Conservation (phyloP, 116 monocot species). For the Phalaenopsis hybrid region DNA sequence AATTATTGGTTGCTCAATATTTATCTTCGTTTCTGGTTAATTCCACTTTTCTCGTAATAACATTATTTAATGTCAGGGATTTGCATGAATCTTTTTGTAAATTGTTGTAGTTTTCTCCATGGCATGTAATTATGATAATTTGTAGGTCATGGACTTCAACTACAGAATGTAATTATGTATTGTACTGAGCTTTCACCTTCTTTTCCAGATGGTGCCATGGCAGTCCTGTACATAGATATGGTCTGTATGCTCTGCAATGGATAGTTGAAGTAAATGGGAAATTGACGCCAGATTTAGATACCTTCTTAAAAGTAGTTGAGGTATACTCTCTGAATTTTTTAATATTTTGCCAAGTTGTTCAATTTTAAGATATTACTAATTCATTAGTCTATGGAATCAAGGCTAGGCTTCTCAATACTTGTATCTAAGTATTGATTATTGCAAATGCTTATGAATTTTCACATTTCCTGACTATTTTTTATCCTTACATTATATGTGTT, state of each 20-base stretch:
- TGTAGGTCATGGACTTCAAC: no score
- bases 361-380: not conserved
- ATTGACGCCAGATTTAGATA: conserved; percentile 73
- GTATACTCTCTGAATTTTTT: conserved; percentile 21
- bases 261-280: conserved; percentile 93
- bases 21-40: no score
- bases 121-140: no score
- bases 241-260: conserved; percentile 95
- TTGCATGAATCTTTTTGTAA: no score
- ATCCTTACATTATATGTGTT: not conserved
- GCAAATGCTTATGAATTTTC: not conserved
- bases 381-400: not conserved
- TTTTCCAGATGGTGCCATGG: conserved; percentile 91
- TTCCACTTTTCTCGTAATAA: no score
- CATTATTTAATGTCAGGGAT: no score
- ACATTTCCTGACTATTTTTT: not conserved
- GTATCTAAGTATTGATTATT: not conserved
- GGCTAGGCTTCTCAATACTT: not conserved
- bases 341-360: not conserved
- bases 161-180: no score
- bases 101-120: no score
- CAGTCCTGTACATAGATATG: conserved; percentile 91
- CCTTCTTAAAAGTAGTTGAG: conserved; percentile 75
- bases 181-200: not conserved
- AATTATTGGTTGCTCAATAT: no score